Percentiles rank a stretch among this genome's conserved stretches.
These are phyloP conservation scores for Echinochloa phyllopogon DNA, from an alignment of 176 grass and related monocot species.

Conservation along the genomic window DNA sequence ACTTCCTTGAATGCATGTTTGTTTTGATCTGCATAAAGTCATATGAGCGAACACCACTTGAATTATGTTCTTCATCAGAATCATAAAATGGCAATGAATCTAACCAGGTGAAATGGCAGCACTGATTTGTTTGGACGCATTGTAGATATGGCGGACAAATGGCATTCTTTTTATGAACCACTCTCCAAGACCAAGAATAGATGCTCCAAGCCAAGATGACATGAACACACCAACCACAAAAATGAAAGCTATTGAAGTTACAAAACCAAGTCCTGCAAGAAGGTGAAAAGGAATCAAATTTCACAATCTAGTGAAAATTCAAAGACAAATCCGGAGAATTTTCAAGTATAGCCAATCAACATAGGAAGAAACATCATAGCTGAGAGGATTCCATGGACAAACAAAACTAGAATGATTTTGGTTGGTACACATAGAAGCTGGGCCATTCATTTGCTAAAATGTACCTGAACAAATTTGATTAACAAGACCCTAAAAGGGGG, in stretches of 20 bases:
- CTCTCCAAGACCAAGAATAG: constrained; percentile 76
- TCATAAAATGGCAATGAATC: constrained; percentile 19
- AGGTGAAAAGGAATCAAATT: constrained; percentile 13
- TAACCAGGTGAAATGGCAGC: constrained; percentile 92
- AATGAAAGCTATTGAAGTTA: constrained; percentile 83
- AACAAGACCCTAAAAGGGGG: background rate
- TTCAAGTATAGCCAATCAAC: background rate
- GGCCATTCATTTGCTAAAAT: background rate
- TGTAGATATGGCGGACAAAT: constrained; percentile 83
- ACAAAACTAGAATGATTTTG: background rate
- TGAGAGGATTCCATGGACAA: background rate
- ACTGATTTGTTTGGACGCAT: constrained; percentile 91
- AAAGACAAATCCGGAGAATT: background rate
- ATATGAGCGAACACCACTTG: constrained; percentile 22
- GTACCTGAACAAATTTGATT: background rate
- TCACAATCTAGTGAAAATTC: constrained; percentile 6
- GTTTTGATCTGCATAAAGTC: constrained; percentile 73
- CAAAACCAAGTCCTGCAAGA: constrained; percentile 75
- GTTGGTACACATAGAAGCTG: background rate
- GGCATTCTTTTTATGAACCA: constrained; percentile 92
- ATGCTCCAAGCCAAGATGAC: constrained; percentile 83
- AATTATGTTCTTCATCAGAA: constrained; percentile 38
- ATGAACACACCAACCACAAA: constrained; percentile 89
- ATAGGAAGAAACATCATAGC: constrained; percentile 5
- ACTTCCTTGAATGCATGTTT: constrained; percentile 91